Evolutionary conservation across 805 yeast species (phyloP).

Genomic region (Maudiozyma bulderi): DNA sequence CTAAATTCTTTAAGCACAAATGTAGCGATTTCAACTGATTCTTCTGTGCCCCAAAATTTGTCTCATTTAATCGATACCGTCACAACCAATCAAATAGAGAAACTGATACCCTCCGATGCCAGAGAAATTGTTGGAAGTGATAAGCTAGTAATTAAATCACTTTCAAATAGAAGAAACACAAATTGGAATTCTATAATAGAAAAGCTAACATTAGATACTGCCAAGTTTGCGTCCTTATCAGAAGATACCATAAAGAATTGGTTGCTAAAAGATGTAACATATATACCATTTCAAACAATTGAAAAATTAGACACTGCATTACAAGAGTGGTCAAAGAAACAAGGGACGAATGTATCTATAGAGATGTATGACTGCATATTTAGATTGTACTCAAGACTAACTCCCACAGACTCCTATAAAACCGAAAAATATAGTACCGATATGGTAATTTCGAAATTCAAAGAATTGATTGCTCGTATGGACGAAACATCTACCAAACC

Average conservation of each 20-base stretch:
- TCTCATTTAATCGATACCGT: constrained; percentile 14
- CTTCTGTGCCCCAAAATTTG: constrained; percentile 2
- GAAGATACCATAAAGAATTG: constrained; percentile 3
- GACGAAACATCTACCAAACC: constrained; percentile 10
- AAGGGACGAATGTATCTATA: constrained; percentile 7
- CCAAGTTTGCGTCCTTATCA: constrained; percentile 9
- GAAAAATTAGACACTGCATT: constrained; percentile 21
- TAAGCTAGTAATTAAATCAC: constrained; percentile 12
- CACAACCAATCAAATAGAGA: constrained; percentile 8
- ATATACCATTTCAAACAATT: constrained; percentile 19
- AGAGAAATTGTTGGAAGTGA: constrained; percentile 18
- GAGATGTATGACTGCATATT: constrained; percentile 22
- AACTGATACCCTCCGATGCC: constrained; percentile 15
- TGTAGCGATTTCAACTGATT: no score
- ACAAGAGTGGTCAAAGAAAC: constrained; percentile 9
- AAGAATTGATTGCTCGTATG: constrained; percentile 13
- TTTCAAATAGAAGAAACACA: constrained; percentile 15
- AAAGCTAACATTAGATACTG: constrained; percentile 8
- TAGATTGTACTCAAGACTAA: constrained; percentile 11
- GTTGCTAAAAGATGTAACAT: constrained; percentile 7
- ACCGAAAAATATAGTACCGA: constrained; percentile 1
- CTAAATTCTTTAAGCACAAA: not conserved
- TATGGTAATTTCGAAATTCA: constrained; percentile 12
- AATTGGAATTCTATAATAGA: constrained; percentile 24
- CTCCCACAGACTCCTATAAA: not conserved